A percentile compares a stretch with the other conserved stretches of the same genome.
Conservation (phyloP, 495 filamentous ascomycete species). For the Aspergillus biplanus region DNA sequence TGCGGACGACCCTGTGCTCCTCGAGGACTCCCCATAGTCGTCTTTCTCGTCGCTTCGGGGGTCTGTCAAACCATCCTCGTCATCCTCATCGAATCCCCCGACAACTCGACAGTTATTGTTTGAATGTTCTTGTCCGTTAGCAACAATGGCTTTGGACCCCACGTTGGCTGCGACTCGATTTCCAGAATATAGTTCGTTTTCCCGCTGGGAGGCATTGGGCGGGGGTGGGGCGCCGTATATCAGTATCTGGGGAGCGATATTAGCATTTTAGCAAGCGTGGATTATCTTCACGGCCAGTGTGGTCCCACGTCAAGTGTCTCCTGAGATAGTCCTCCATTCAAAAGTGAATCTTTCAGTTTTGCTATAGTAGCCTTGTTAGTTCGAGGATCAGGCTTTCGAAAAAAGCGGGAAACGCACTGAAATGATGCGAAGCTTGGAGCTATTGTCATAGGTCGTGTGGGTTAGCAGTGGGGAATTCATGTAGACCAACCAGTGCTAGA, state of each 20-base stretch:
- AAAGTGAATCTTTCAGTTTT: slow-evolving; percentile 63
- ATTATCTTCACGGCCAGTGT: slow-evolving; percentile 14
- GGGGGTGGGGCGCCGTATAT: slow-evolving; percentile 47
- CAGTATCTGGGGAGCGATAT: slow-evolving; percentile 44
- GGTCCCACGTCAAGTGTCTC: slow-evolving; percentile 62
- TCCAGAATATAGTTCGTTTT: not conserved
- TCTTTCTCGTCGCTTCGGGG: slow-evolving; percentile 44
- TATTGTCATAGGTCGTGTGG: slow-evolving; percentile 27
- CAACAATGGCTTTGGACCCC: not conserved
- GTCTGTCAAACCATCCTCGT: slow-evolving; percentile 38
- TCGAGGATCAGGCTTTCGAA: not conserved
- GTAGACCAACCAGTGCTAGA: not conserved
- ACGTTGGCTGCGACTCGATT: slow-evolving; percentile 1
- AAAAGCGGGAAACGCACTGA: slow-evolving; percentile 33
- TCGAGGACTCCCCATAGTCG: slow-evolving; percentile 37
- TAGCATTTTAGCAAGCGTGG: slow-evolving; percentile 24
- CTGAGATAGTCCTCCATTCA: slow-evolving; percentile 62
- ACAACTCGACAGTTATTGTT: slow-evolving; percentile 12
- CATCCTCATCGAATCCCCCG: slow-evolving; percentile 29
- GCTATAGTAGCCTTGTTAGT: slow-evolving; percentile 41
- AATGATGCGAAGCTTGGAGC: slow-evolving; percentile 50
- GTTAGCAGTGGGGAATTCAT: slow-evolving; percentile 14
- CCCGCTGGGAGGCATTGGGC: slow-evolving; percentile 24
- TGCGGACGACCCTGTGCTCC: slow-evolving; percentile 27
- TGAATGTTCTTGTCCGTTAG: slow-evolving; percentile 7